Evolutionary conservation across 2,329 filamentous ascomycete species (phyloP).

Genomic region (Epichloe scottii): DNA sequence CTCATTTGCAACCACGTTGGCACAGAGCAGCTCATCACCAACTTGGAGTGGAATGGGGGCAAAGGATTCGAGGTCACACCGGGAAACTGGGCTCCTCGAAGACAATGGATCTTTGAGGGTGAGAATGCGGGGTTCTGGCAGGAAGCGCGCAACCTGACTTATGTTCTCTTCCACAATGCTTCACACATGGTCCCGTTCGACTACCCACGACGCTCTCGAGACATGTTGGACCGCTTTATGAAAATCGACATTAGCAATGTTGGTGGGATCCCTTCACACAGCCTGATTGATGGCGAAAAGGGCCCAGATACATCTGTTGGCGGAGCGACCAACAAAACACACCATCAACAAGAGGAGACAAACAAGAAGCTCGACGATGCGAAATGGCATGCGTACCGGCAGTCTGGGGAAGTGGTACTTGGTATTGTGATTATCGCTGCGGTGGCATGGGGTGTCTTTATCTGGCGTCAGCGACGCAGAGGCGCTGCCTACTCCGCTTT

Average conservation of each 20-base stretch:
- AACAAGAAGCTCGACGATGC: conserved; percentile 66
- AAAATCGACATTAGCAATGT: conserved; percentile 82
- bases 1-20: conserved; percentile 96
- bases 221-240: conserved; percentile 98
- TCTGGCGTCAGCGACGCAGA: conserved; percentile 50
- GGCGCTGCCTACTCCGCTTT: conserved; percentile 42
- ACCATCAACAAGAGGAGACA: conserved; percentile 42
- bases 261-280: conserved; percentile 67
- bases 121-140: conserved; percentile 86
- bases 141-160: conserved; percentile 86
- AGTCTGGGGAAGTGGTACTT: conserved; percentile 75
- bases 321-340: conserved; percentile 43
- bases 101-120: conserved; percentile 88
- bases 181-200: conserved; percentile 99
- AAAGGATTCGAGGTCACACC: conserved; percentile 82
- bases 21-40: conserved; percentile 81
- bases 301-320: conserved; percentile 66
- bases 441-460: conserved; percentile 58
- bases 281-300: conserved; percentile 74
- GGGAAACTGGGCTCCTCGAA: conserved; percentile 82
- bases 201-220: conserved; percentile 69
- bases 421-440: conserved; percentile 69
- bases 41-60: conserved; percentile 82
- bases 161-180: conserved; percentile 88
- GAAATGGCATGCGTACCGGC: conserved; percentile 79